Evolutionary conservation across 2,329 filamentous ascomycete species (phyloP).

Genomic region (Apiospora sp.): DNA sequence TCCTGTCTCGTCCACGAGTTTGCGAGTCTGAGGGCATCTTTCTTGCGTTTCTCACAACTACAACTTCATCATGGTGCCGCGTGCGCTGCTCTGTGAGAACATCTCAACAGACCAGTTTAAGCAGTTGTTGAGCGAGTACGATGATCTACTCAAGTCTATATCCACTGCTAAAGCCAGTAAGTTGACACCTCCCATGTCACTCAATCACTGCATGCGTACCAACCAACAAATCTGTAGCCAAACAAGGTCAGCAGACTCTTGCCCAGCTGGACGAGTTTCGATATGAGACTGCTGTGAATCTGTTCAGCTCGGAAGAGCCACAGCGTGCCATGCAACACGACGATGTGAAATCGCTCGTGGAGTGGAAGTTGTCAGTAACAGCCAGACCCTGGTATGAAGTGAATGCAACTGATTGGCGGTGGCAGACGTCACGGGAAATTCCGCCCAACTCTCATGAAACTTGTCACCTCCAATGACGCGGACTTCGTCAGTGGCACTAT

Average conservation of each 20-base stretch:
- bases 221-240: slow-evolving; percentile 45
- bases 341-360: slow-evolving; percentile 67
- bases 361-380: slow-evolving; percentile 74
- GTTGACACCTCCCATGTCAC: slow-evolving; percentile 30
- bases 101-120: slow-evolving; percentile 47
- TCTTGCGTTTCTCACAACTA: background rate
- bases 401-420: background rate
- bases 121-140: slow-evolving; percentile 47
- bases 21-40: background rate
- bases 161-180: slow-evolving; percentile 56
- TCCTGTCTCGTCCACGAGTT: background rate
- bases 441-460: slow-evolving; percentile 66
- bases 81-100: slow-evolving; percentile 32
- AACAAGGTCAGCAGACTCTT: slow-evolving; percentile 59
- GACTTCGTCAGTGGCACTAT: slow-evolving; percentile 56
- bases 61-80: slow-evolving; percentile 31
- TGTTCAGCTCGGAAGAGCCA: slow-evolving; percentile 49
- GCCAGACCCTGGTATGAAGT: background rate
- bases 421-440: slow-evolving; percentile 67
- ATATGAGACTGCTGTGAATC: slow-evolving; percentile 59
- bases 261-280: slow-evolving; percentile 67
- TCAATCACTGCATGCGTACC: slow-evolving; percentile 26
- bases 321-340: slow-evolving; percentile 57
- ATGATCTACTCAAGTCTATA: slow-evolving; percentile 49
- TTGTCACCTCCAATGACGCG: slow-evolving; percentile 68